Evolutionary conservation across 225 moss, liverwort and hornwort genomes (phyloP), one percentile per base, ranked within the genome.

Genomic region (Climacium dendroides): DNA sequence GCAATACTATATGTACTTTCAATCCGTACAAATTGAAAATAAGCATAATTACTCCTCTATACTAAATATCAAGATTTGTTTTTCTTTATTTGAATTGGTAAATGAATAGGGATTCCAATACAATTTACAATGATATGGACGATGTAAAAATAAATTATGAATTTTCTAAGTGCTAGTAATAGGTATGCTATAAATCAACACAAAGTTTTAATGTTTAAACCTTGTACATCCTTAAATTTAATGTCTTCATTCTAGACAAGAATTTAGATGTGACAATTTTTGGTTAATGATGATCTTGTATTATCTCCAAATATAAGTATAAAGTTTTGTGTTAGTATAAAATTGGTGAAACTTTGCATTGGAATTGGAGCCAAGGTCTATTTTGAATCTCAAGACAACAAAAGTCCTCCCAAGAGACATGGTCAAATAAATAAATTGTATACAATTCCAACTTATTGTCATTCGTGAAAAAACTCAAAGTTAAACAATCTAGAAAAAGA

Each of bases 321-420:
- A n/a, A 11, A 66, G 22, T 20, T 66, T n/a, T 65, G 19, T n/a
- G 4, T 7, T n/a, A 22, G 12, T 4, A 5, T 20, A 5, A 65
- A 64, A 65, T 6, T 4, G 5, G 7, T 65, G n/a, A 67, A 37
- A 67, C 23, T 37, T 67, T 67, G 7, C 22, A 37, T 23, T 22
- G 37, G 37, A 4, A n/a, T 1, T 37, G 0, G 22, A 67, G 4
- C 22, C 13, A 67, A 37, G 12, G 7, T 67, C 13, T 37, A 23
- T 23, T 37, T 67, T 37, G 23, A 37, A 37, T 13, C 13, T 37
- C 4, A 13, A 37, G 37, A 7, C 37, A 7, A 37, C 7, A 37
- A 13, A 13, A 1, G 1, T 7, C 67, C n/a, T 66, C n/a, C 2
- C 11, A 0, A 66, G 20, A 6, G 1, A 11, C 3, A 37, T 22